Conservation (phyloP, 2,329 filamentous ascomycete genomes). For the Trichoderma sp. region DNA sequence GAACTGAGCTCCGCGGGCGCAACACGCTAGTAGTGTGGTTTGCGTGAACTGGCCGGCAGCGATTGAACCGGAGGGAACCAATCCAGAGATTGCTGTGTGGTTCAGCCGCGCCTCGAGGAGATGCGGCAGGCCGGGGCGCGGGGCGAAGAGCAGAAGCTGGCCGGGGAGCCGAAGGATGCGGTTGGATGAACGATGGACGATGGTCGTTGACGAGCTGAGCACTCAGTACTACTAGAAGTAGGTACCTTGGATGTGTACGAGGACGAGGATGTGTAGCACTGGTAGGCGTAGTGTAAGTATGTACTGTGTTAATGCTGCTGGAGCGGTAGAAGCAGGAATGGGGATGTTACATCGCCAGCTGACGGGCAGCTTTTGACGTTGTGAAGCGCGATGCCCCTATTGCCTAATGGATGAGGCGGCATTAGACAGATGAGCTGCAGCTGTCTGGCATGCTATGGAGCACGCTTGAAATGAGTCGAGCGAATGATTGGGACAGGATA, state of each 20-base stretch:
- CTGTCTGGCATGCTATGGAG: not conserved
- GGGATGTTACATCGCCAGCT: slow-evolving; percentile 5
- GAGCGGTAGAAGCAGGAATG: slow-evolving; percentile 1
- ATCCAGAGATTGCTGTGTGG: slow-evolving; percentile 2
- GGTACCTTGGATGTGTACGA: too few species aligned
- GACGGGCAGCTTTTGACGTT: not conserved
- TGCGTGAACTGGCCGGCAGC: not conserved
- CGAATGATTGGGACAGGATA: not conserved
- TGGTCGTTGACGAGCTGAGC: not conserved
- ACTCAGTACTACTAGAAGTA: not conserved
- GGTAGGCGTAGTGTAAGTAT: too few species aligned
- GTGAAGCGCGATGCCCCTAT: slow-evolving; percentile 17
- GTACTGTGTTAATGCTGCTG: not conserved
- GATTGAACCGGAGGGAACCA: slow-evolving; percentile 1
- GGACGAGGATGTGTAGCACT: too few species aligned
- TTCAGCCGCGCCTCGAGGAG: not conserved
- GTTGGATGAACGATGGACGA: not conserved
- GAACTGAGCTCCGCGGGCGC: slow-evolving; percentile 20
- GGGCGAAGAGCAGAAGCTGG: slow-evolving; percentile 5
- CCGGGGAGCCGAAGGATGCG: not conserved
- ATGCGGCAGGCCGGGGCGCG: not conserved
- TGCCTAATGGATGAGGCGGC: slow-evolving; percentile 2
- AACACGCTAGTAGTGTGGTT: not conserved
- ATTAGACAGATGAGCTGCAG: slow-evolving; percentile 19
- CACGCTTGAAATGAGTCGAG: too few species aligned